Evolutionary conservation across 768 basidiomycete species (phyloP), one percentile per base, ranked within the genome.

Genomic region (Phaeolepiota aurea): DNA sequence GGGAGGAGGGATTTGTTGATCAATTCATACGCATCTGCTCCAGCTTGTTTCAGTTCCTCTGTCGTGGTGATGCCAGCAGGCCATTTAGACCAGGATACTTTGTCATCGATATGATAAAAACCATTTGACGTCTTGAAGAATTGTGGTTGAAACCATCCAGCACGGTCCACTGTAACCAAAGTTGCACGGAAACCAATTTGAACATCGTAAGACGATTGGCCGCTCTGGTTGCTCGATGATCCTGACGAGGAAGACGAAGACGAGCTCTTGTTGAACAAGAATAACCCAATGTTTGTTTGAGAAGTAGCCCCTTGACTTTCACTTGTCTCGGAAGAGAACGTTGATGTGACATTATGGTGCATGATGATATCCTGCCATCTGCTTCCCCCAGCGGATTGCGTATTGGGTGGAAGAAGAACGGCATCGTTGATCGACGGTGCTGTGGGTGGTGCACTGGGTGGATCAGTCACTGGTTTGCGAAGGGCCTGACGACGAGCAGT

Each of bases 361-460:
- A 56, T 32, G 1, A 37, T 32, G 13, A 56, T 40, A 20, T 51
- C 44, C 25, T 54, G 52, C 54, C 54, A 56, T 10, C 54, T 50
- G 33, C 52, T 54, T 3, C 54, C 54, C 5, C 54, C 53, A 2
- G 54, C 50, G 2, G 40, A 43, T 9, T 10, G 38, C 5, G 50
- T 46, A 3, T 20, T 7, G 9, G 33, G 35, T 16, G 20, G 50
- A 43, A 43, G 12, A 45, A 45, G n/a, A 37, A 19, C 10, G 44
- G 11, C n/a, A 40, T 21, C 14, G 22, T 33, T 20, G 13, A 34
- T 43, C 39, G 30, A 30, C 3, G 14, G 5, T 5, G 23, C 12
- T 18, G 31, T 9, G 19, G 12, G 16, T 31, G 14, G 41, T 4
- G 23, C 12, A 15, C 21, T 9, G 19, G 10, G 16, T 31, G 14